Conservation (phyloP, 441 rosid genomes). For the Mallotus repandus region DNA sequence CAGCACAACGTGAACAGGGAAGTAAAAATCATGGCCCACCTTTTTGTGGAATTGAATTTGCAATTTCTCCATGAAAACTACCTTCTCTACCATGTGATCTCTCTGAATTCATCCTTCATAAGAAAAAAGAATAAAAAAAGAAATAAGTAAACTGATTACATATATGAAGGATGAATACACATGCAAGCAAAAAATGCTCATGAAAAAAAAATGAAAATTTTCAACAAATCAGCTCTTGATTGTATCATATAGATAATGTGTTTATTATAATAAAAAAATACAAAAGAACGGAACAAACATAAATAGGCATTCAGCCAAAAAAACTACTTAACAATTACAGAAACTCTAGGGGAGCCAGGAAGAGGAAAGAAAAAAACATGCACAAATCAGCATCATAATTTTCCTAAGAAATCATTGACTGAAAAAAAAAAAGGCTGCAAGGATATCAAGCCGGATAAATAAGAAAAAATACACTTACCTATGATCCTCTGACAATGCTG, state of each 20-base stretch:
- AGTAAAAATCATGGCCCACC: slow-evolving; percentile 37
- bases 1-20: background rate
- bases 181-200: background rate
- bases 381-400: background rate
- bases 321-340: background rate
- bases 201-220: too few relatives aligned
- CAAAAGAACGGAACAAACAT: background rate
- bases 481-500: slow-evolving; percentile 62
- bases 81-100: slow-evolving; percentile 46
- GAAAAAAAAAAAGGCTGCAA: background rate
- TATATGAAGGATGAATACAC: background rate
- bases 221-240: too few relatives aligned
- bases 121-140: slow-evolving; percentile 11
- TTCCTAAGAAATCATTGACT: background rate
- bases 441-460: background rate
- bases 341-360: background rate
- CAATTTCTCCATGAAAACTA: slow-evolving; percentile 45
- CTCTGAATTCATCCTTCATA: slow-evolving; percentile 60
- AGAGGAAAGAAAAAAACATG: background rate
- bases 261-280: background rate
- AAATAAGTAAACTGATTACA: slow-evolving; percentile 4
- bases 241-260: background rate
- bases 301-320: background rate
- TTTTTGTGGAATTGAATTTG: slow-evolving; percentile 47
- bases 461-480: slow-evolving; percentile 43